phyloP scores from a whole-genome alignment of 2,329 filamentous ascomycete species.

The Aspergillus alliaceus region DNA sequence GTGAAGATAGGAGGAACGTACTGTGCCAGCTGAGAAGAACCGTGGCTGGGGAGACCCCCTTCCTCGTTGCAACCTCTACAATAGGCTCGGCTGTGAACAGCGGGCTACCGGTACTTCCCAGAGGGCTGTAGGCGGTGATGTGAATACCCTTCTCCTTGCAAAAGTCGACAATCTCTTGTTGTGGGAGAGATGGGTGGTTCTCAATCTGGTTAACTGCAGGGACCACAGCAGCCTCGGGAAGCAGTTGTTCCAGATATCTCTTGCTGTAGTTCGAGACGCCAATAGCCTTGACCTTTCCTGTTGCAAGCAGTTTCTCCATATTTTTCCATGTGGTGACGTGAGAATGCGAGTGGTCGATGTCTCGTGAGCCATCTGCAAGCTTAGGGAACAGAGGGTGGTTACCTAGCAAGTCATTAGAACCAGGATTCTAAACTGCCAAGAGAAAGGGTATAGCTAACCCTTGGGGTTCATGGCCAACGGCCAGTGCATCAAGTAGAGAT shows the following conservation, averaged over 20 bases:
- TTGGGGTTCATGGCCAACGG: constrained; percentile 75
- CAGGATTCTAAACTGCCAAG: background rate
- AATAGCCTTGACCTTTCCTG: constrained; percentile 57
- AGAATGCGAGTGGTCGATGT: constrained; percentile 67
- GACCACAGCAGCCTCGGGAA: constrained; percentile 57
- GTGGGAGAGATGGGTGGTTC: constrained; percentile 69
- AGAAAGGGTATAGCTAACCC: constrained; percentile 43
- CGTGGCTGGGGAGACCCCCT: constrained; percentile 38
- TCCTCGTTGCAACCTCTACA: constrained; percentile 42
- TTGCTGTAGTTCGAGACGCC: constrained; percentile 61
- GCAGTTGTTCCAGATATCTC: constrained; percentile 54
- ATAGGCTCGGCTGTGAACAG: constrained; percentile 44
- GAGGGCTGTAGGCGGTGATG: constrained; percentile 53
- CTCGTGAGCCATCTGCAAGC: constrained; percentile 69
- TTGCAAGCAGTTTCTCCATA: constrained; percentile 59
- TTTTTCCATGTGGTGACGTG: constrained; percentile 76
- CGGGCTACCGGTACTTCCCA: constrained; percentile 45
- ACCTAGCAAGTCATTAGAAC: constrained; percentile 18
- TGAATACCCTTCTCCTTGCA: constrained; percentile 53
- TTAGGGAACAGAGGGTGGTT: constrained; percentile 63
- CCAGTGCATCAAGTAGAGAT: constrained; percentile 83
- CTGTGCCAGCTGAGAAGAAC: constrained; percentile 47
- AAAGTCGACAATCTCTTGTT: constrained; percentile 53
- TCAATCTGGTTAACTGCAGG: constrained; percentile 81
- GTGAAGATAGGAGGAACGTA: constrained; percentile 20